Evolutionary conservation across 83 land plant species (phyloP), one percentile per base, ranked within the genome.

Genomic region (Larix sibirica): DNA sequence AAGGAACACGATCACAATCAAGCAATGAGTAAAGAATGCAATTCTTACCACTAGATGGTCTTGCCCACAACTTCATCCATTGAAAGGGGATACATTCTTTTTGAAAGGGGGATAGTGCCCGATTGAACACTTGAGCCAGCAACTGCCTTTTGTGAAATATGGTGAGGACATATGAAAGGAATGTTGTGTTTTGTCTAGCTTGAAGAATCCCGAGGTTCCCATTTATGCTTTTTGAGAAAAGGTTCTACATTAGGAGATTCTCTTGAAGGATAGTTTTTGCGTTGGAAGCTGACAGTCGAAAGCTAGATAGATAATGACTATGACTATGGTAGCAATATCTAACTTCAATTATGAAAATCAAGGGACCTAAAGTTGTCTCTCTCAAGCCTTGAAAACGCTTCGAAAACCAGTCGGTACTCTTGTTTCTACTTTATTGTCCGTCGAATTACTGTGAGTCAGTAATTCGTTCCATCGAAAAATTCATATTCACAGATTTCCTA

Each of bases 31-130:
- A 91, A 24, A 94, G 86, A 36, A 91, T 80, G 81, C 94, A 88
- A 60, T 64, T 50, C 62, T 84, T 80, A 4, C 88, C 88, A 96
- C 86, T 62, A 97, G 86, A 69, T 93, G 99, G 42, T 90, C 95
- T 79, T 97, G 97, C 5, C 99, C 99, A 97, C 85, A 18, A 97
- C 85, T 0, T 91, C 91, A 80, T 86, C 87, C 21, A 97, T 71
- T 17, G 89, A 85, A 20, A 76, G 73, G 4, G 99, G 99, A 18
- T 97, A 87, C 92, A 95, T 93, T 64, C 96, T 84, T 86, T 97
- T 97, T 9, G 95, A 87, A 18, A 97, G 80, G 0, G 93, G 87
- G 80, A 89, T 77, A 58, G 79, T 10, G 73, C 31, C 82, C 59
- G 73, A 62, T 62, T 28, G 80, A 81, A 66, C 62, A 56, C 38